Base-by-base conservation (phyloP, 1,284 basidiomycete species). In the Gomphus sp. region DNA sequence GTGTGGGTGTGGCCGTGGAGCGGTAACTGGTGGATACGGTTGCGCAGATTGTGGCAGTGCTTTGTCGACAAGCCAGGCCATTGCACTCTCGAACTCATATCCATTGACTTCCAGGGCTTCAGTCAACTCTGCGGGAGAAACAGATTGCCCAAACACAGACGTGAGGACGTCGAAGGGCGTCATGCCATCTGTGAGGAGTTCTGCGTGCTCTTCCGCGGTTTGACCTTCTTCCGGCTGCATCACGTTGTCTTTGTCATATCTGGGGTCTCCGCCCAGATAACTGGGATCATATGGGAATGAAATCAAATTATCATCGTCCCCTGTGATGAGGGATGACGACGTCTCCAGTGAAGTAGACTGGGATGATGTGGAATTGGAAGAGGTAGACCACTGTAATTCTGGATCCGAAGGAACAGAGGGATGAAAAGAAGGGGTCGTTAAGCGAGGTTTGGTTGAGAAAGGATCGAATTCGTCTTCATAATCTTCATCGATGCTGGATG, bases 81-180 rank as follows among this genome's bases (percentile, higher is more conserved):
- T 95, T 7, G 96, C 89, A 50, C 82, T 81, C 67, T 99, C 96
- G 69, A 99, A 97, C 66, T 99, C 96, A 70, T 92, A 99, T 2
- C 84, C 91, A 63, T 93, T 89, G 56, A 82, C 79, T 28, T 87
- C 85, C 6, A 99, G 80, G 0, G 95, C 95, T 62, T 97, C 93
- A 71, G 98, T 96, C 3, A 98, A 80, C 68, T 98, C 93, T 6
- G 87, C 87, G 3, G 91, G 87, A 0, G 93, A 89, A 5, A 97
- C 79, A 1, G 90, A 85, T 3, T 91, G 86, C 43, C 90, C 89
- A 69, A 98, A 98, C 41, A 99, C 91, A 39, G 91, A 94, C 66
- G 84, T 87, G 22, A 99, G 84, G 44, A 98, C 93, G 67, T 98
- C 96, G 65, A 99, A 90, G 0, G 96, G 96, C 1, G 95, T 96